Evolutionary conservation across 495 filamentous ascomycete genomes (phyloP), one percentile per base, ranked within the genome.

Genomic region (Hapsidospora chrysogenum): DNA sequence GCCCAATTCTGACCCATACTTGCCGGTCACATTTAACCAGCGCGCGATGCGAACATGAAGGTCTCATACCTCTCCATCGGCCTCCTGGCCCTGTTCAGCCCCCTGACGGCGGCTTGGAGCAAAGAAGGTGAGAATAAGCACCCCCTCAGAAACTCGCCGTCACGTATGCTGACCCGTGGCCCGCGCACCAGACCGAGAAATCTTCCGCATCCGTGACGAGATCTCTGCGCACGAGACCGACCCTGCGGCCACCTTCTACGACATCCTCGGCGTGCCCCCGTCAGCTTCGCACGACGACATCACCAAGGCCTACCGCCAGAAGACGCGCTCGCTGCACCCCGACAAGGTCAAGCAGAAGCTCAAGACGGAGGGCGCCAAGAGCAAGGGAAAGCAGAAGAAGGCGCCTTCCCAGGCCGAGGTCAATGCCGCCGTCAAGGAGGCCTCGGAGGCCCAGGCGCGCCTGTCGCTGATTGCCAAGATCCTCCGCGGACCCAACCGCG

Each of bases 171-270:
- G n/a, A n/a, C n/a, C n/a, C n/a, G n/a, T n/a, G n/a, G n/a, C n/a
- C n/a, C n/a, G n/a, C n/a, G n/a, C n/a, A n/a, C n/a, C 48, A 94
- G 89, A 99, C 56, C 79, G 87, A 49, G 89, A 99, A 61, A 96
- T 99, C 59, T 99, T 99, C 60, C 76, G 82, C 37, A 66, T 96
- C 38, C 76, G 74, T 42, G 84, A 93, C 60, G 92, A 96, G 48
- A 59, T 99, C 26, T 61, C 71, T 31, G 57, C 73, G 10, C 49
- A 70, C 42, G 86, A 96, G 58, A 9, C 6, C 5, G 92, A 86
- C 18, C 37, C 62, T 33, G 78, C 80, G 39, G 70, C 83, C 35
- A 92, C 83, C 39, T 99, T 96, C 66, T 99, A 99, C 69, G 80
- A 89, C 47, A 89, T 92, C 60, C 58, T 97, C 36, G 85, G 77